These are phyloP conservation scores for Aspergillus udagawae DNA, from an alignment of 2,329 filamentous ascomycete species.

Conservation along the genomic window DNA sequence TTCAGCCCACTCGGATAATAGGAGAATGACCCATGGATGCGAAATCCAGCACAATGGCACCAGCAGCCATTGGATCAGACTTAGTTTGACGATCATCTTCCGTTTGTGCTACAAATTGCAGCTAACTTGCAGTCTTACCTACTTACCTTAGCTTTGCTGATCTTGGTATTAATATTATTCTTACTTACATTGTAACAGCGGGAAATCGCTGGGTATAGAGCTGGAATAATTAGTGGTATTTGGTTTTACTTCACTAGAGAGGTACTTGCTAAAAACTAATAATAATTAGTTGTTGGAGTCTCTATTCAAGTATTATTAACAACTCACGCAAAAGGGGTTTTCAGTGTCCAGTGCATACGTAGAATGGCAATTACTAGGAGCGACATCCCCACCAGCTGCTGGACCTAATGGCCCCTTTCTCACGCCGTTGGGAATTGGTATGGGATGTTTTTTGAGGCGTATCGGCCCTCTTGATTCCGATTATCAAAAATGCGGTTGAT, in stretches of 20 bases:
- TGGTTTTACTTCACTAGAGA: neutral
- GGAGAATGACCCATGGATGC: slow-evolving; percentile 12
- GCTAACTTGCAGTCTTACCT: neutral
- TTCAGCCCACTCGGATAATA: slow-evolving; percentile 14
- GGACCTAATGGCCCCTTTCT: neutral
- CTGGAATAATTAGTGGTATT: neutral
- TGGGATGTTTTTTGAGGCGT: neutral
- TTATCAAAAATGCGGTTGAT: neutral
- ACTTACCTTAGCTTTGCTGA: neutral
- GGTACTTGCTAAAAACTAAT: neutral
- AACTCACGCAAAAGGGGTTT: neutral
- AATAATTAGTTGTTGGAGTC: neutral
- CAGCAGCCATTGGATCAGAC: slow-evolving; percentile 24
- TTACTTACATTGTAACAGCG: neutral
- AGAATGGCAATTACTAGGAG: neutral
- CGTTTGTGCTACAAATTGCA: neutral
- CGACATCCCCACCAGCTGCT: neutral
- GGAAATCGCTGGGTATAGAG: neutral
- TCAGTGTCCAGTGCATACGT: neutral
- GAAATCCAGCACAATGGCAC: slow-evolving; percentile 27
- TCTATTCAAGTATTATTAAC: neutral
- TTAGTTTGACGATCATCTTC: slow-evolving; percentile 15
- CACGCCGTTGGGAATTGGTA: neutral
- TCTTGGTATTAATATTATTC: neutral
- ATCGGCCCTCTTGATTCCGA: neutral